Conservation (phyloP, 495 filamentous ascomycete genomes). For the Penicillium silybi region DNA sequence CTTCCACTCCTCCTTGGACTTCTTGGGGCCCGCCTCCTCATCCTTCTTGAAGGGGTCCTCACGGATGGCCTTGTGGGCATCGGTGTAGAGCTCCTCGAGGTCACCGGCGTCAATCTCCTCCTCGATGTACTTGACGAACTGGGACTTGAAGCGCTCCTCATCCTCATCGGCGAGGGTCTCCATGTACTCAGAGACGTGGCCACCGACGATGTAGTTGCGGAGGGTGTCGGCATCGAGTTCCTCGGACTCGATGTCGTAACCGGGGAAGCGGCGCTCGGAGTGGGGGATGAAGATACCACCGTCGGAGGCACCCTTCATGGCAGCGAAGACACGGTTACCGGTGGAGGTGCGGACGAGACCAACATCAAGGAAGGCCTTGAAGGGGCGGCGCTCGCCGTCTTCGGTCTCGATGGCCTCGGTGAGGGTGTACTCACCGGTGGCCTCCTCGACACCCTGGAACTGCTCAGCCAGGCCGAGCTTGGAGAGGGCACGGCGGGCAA, state of each 20-base stretch:
- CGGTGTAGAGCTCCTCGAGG: conserved; percentile 91
- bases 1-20: conserved; percentile 97
- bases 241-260: conserved; percentile 93
- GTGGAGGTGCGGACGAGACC: conserved; percentile 95
- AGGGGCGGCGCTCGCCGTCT: conserved; percentile 83
- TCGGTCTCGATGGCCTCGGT: conserved; percentile 87
- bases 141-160: conserved; percentile 98
- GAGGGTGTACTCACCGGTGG: conserved; percentile 88
- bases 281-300: conserved; percentile 96
- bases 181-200: conserved; percentile 99
- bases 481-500: conserved; percentile 91
- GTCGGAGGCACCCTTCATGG: conserved; percentile 99
- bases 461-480: conserved; percentile 91
- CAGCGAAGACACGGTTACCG: conserved; percentile 96
- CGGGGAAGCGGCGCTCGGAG: conserved; percentile 98
- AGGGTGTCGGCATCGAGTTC: conserved; percentile 96
- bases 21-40: conserved; percentile 72
- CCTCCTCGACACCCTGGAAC: conserved; percentile 91
- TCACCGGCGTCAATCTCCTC: conserved; percentile 94
- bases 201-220: conserved; percentile 98
- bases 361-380: conserved; percentile 98
- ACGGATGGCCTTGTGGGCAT: conserved; percentile 95
- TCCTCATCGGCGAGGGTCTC: conserved; percentile 99
- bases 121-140: conserved; percentile 97
- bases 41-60: conserved; percentile 97